These are phyloP conservation scores for Kodamaea restingae DNA, from an alignment of 805 yeast genomes.

Conservation along the genomic window DNA sequence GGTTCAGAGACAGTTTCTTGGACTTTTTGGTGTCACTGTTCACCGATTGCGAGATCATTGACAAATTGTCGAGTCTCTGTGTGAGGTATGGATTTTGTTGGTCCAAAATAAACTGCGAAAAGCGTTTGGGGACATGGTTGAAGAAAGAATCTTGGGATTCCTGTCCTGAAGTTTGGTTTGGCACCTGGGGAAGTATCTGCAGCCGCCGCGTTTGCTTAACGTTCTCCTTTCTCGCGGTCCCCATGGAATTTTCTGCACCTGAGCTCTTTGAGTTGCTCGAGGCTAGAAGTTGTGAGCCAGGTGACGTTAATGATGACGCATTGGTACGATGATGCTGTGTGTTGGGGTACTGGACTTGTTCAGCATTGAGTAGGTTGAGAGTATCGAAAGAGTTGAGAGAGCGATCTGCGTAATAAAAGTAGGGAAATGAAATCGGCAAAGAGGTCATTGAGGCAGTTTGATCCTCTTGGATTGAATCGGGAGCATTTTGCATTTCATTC, in stretches of 20 bases:
- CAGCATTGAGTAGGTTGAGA: conserved; percentile 17
- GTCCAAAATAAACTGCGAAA: conserved; percentile 37
- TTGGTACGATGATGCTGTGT: conserved; percentile 18
- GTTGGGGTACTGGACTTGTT: conserved; percentile 19
- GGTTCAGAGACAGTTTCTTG: conserved; percentile 4
- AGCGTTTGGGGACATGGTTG: conserved; percentile 39
- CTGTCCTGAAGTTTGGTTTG: neutral
- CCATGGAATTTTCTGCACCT: neutral
- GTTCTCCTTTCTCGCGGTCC: neutral
- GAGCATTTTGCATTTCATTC: neutral
- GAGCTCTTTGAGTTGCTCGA: conserved; percentile 1
- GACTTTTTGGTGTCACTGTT: conserved; percentile 8
- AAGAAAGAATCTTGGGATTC: conserved; percentile 11
- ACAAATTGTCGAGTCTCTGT: conserved; percentile 19
- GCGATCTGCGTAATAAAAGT: conserved; percentile 19
- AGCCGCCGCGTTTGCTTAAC: neutral
- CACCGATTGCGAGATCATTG: conserved; percentile 13
- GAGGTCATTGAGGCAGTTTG: conserved; percentile 26
- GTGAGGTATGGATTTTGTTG: conserved; percentile 24
- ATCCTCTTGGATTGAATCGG: conserved; percentile 13
- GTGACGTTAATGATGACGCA: conserved; percentile 6
- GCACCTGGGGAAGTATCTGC: neutral
- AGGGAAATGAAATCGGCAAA: conserved; percentile 27
- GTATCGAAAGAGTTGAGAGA: conserved; percentile 24
- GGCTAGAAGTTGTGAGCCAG: neutral